Base-by-base conservation (phyloP, 2,329 filamentous ascomycete genomes). In the Epichloe baconii region DNA sequence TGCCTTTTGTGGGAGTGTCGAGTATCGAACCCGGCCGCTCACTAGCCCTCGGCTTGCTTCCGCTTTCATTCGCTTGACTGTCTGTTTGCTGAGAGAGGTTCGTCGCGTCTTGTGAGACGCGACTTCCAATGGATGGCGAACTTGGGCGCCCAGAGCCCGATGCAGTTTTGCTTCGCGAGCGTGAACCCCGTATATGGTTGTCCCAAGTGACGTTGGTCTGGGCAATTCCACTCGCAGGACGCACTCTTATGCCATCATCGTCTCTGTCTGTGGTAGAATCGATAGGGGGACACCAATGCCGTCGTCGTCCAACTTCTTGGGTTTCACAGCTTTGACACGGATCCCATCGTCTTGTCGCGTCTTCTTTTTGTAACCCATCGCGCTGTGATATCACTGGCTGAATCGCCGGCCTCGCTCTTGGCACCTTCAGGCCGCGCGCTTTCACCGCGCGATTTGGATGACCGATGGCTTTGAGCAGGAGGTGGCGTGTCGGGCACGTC, bases 401-500 rank as follows among this genome's bases (percentile, higher is more conserved):
- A 58, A 23, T 61, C 59, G 21, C 53, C 61, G 41, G 54, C 54
- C 19, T 62, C 62, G 46, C 62, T 65, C 21, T 51, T 57, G 5
- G 59, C 53, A 17, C 64, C 60, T 11, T 59, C 61, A 14, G 56
- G 56, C 49, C 56, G 60, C 8, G 61, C 52, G 8, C 50, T 60
- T n/a, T 56, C 57, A 17, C 59, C 58, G 23, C 58, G 66, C 40
- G 62, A 75, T 52, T 57, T 67, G 55, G 65, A 67, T 47, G 59
- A 67, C 55, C 57, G 59, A 59, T 62, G 66, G 49, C 63, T 72
- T 44, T 66, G 64, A 6, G 43, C 19, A 2, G 66, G 60, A 12
- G 64, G 61, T 5, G 65, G 59, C 8, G 67, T 61, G 17, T 74
- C 71, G 1, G 75, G 71, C 1, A 72, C 58, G 55, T 81, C 76